Conservation (phyloP, 257 asterid genomes). For the Handroanthus guayacan region DNA sequence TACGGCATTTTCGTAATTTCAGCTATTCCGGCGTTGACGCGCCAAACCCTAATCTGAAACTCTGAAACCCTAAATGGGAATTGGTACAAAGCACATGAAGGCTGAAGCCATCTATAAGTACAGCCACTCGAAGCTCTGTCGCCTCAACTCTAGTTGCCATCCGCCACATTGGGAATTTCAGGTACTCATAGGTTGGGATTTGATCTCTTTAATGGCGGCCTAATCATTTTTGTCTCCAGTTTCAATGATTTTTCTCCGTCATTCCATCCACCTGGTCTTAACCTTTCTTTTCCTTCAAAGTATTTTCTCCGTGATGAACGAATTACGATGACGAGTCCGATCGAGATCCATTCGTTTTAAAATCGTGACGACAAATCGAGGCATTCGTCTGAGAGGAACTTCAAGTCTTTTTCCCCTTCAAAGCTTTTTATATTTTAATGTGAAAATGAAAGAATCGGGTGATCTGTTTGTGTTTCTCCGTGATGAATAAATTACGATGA, state of each 20-base stretch:
- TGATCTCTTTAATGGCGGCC: slow-evolving; percentile 11
- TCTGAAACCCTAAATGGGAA: background rate
- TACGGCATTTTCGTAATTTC: background rate
- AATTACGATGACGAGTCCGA: slow-evolving; percentile 89
- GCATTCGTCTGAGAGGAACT: slow-evolving; percentile 91
- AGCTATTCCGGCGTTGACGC: background rate
- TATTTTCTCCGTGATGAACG: slow-evolving; percentile 69
- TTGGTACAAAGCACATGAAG: background rate
- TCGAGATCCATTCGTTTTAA: slow-evolving; percentile 72
- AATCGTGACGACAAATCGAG: slow-evolving; percentile 78
- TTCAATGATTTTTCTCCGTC: background rate
- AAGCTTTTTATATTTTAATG: too few relatives aligned
- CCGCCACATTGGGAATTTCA: background rate
- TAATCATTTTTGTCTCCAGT: background rate
- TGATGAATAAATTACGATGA: slow-evolving; percentile 78
- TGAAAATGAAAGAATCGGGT: background rate
- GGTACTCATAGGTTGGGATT: background rate
- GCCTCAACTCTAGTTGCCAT: background rate
- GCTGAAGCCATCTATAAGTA: background rate
- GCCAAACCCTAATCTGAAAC: slow-evolving; percentile 14
- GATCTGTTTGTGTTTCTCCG: slow-evolving; percentile 47
- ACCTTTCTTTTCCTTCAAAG: background rate
- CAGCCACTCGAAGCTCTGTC: background rate
- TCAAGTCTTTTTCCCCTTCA: too few relatives aligned
- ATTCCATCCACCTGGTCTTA: background rate